Percentiles rank a stretch among this genome's conserved stretches.
Evolutionary conservation across 371 early-diverging fungal species (phyloP).

Genomic region (Conidiobolus incongruus): DNA sequence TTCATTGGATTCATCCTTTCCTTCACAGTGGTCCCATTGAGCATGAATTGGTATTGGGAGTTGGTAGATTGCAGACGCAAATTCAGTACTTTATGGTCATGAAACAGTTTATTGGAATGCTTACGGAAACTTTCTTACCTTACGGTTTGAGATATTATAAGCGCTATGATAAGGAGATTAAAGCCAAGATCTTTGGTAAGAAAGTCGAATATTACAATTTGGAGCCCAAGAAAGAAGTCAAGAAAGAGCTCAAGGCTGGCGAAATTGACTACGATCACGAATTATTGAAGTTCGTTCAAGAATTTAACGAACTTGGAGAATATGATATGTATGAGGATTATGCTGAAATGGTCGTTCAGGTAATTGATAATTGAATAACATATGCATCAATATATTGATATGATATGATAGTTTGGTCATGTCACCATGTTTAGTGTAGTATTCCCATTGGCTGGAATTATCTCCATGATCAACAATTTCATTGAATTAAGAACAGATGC

Average conservation of each 20-base stretch:
- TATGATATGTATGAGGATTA: conserved; percentile 75
- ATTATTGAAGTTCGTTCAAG: conserved; percentile 13
- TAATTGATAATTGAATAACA: conserved; percentile 7
- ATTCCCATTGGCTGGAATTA: conserved; percentile 62
- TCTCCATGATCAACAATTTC: conserved; percentile 66
- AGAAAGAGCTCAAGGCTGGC: background rate
- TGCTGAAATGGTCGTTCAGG: conserved; percentile 76
- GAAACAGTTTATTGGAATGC: conserved; percentile 52
- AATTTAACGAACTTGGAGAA: conserved; percentile 20
- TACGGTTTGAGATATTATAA: conserved; percentile 19
- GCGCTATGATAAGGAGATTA: conserved; percentile 16
- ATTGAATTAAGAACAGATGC: conserved; percentile 74
- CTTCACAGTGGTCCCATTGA: conserved; percentile 7
- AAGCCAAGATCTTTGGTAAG: conserved; percentile 8
- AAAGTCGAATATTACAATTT: conserved; percentile 4
- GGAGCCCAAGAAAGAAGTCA: background rate
- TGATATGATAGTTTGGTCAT: conserved; percentile 22
- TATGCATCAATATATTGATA: background rate
- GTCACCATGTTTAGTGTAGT: conserved; percentile 65
- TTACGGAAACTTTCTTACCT: conserved; percentile 52
- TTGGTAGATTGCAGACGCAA: conserved; percentile 33
- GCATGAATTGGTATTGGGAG: conserved; percentile 17
- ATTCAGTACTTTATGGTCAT: conserved; percentile 61
- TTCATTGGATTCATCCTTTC: conserved; percentile 10
- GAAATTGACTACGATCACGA: conserved; percentile 7